A percentile compares a stretch with the other conserved stretches of the same genome.
phyloP scores from a whole-genome alignment of 306 rosid genomes.

The Parietaria judaica region DNA sequence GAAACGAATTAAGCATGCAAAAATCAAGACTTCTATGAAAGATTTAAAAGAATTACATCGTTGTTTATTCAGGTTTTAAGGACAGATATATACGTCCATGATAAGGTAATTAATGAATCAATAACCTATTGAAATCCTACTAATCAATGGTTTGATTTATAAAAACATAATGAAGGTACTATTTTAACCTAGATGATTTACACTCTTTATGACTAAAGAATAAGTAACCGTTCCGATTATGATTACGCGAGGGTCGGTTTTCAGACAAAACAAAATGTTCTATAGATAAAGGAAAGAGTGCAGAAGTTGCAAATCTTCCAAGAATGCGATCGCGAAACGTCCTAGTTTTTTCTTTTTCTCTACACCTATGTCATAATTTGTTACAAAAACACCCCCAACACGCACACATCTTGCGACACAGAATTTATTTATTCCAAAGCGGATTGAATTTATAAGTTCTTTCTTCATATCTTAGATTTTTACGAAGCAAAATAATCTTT shows the following conservation, averaged over 20 bases:
- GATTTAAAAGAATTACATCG: no score
- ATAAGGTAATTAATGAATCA: no score
- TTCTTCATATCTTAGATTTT: not conserved
- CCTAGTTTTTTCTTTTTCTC: slow-evolving; percentile 2
- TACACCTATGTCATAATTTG: not conserved
- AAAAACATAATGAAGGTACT: not conserved
- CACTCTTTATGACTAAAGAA: not conserved
- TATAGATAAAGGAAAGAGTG: not conserved
- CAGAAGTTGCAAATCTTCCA: not conserved
- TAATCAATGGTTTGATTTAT: no score
- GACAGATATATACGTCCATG: not conserved
- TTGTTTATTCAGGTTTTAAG: not conserved
- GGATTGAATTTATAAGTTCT: slow-evolving; percentile 1
- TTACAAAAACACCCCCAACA: not conserved
- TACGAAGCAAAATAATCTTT: not conserved
- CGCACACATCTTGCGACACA: not conserved
- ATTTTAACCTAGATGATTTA: not conserved
- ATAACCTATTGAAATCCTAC: no score
- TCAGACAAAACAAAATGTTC: not conserved
- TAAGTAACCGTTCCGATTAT: not conserved
- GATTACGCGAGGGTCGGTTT: not conserved
- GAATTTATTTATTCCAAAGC: slow-evolving; percentile 6
- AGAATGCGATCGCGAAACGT: not conserved
- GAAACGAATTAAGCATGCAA: not conserved
- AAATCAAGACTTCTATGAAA: not conserved